Evolutionary conservation across 129 eudicot species (phyloP), one percentile per base, ranked within the genome.

Genomic region (Flaveria robusta): DNA sequence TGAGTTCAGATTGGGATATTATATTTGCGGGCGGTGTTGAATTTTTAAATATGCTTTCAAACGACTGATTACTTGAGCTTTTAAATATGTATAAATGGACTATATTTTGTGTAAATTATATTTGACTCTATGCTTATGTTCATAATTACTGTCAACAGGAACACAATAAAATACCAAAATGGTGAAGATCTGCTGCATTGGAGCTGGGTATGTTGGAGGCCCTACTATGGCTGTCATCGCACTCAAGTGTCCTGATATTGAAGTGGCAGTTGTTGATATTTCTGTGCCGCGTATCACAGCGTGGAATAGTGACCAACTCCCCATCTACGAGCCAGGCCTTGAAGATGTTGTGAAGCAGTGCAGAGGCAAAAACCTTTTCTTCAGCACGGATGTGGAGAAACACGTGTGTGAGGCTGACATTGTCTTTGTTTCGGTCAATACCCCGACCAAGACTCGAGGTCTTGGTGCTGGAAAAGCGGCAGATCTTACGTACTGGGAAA

Each of bases 391-490:
- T 34, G 87, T 85, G 15, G 92, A 87, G 69, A 85, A 80, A 60
- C 79, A 87, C 47, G 92, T 87, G 54, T 50, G 81, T 14, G 89
- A 80, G 71, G 92, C 92, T 3, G 89, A 85, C n/a, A 87, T 87
- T 39, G 92, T 87, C 7, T 87, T 87, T 31, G 91, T 87, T 47
- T 87, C 91, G n/a, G 88, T 87, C 14, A 87, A 87, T 71, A 87
- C 87, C 42, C 92, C 88, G 1, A 83, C 92, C 7, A 85, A 85
- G 66, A 78, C 85, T 52, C 80, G 71, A 55, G 93, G 93, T 18
- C 90, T 88, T 18, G 93, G 88, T 49, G 93, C 93, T 63, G 90
- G 92, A 55, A 87, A 87, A 80, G 91, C 91, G 4, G 91, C 91
- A 18, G 88, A 87, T 66, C 69, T 87, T 42, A 81, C 92, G 12